Base-by-base conservation (phyloP, 257 asterid genomes). In the Lithospermum erythrorhizon region DNA sequence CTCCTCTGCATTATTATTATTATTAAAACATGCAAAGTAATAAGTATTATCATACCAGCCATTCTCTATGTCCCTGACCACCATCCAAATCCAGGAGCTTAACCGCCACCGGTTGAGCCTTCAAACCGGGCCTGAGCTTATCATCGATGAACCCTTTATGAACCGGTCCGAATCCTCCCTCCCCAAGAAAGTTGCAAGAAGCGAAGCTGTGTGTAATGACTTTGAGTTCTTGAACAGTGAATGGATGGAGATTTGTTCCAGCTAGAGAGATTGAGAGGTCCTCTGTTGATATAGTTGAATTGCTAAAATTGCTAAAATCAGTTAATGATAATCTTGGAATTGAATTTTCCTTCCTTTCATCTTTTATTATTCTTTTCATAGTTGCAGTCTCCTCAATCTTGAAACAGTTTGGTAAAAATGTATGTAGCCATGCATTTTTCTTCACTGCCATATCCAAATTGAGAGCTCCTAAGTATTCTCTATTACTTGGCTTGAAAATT, bases 141-240 rank as follows among this genome's bases (percentile, higher is more conserved):
- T 91, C 96, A 49, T 91, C 98, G 22, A 91, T 78, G 76, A 91
- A 91, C 9, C 98, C 98, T 73, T 91, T 91, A 54, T 91, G 95
- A 7, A 91, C 98, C 10, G 98, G 96, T 5, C 98, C 98, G 71
- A 91, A 91, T 49, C 98, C 98, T 22, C 98, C 98, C 27, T 85
- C 94, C 0, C 98, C 98, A 0, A 91, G 84, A 30, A 91, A 87
- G 29, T 87, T 91, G 67, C 82, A 82, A 0, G 83, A 63, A 4
- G 98, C 87, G 70, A 83, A 91, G 63, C 56, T 77, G 64, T 87
- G 96, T 0, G 98, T 87, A 4, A 88, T 86, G 47, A 87, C 84
- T 70, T 86, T 86, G 19, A 91, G 75, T 66, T 91, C 98, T 55
- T 87, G 94, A 13, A 85, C 90, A 0, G 87, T 87, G 53, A 91